phyloP scores from a whole-genome alignment of 805 yeast genomes.

The Candida stauntonica region DNA sequence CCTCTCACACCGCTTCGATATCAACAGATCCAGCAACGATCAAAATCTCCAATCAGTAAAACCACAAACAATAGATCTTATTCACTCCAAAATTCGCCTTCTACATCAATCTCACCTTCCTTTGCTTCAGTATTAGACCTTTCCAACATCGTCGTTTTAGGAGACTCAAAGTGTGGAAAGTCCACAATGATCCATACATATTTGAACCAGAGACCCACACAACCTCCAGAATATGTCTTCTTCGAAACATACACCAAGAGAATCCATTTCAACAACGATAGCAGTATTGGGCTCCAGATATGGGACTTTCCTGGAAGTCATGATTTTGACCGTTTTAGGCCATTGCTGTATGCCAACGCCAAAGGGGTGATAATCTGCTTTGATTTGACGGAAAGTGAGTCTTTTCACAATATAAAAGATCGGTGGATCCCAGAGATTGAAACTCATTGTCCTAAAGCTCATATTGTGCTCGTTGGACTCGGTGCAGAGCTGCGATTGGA shows the following conservation, averaged over 20 bases:
- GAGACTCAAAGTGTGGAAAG: conserved; percentile 28
- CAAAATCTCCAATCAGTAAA: no score
- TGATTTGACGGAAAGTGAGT: conserved; percentile 30
- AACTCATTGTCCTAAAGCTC: conserved; percentile 35
- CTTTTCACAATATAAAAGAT: conserved; percentile 34
- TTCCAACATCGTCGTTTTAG: conserved; percentile 20
- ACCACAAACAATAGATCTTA: no score
- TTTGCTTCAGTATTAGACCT: no score
- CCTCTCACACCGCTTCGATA: no score
- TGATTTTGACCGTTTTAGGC: conserved; percentile 37
- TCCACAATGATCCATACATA: conserved; percentile 23
- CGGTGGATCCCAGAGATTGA: conserved; percentile 42
- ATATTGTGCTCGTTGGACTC: conserved; percentile 34
- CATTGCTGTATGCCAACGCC: conserved; percentile 38
- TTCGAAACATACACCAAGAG: conserved; percentile 25
- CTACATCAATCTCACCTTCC: no score
- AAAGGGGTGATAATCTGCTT: conserved; percentile 37
- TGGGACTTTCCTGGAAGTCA: conserved; percentile 41
- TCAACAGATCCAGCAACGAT: no score
- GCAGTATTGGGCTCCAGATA: conserved; percentile 29
- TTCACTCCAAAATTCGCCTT: no score
- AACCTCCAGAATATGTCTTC: conserved; percentile 4
- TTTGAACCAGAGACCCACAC: conserved; percentile 13
- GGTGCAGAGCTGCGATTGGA: conserved; percentile 34
- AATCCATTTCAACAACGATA: conserved; percentile 16